Conservation (phyloP, 768 basidiomycete species). For the Sistotremastrum niveocremeum region DNA sequence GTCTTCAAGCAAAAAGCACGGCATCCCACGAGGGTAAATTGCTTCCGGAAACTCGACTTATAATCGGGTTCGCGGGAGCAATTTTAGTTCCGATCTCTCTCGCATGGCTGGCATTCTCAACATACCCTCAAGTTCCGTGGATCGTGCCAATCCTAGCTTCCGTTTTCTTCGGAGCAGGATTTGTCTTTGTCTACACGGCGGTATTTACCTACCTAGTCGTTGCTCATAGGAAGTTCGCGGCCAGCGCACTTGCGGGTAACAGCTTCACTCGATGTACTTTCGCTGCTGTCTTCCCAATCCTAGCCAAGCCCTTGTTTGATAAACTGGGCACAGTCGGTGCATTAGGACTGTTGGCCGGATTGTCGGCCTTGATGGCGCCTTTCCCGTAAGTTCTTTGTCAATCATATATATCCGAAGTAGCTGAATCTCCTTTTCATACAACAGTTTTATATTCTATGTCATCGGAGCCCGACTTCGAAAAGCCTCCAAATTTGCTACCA, state of each 20-base stretch:
- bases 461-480: too few relatives aligned
- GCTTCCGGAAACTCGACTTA: constrained; percentile 52
- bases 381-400: constrained; percentile 16
- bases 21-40: constrained; percentile 28
- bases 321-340: constrained; percentile 56
- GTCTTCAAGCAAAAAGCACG: constrained; percentile 22
- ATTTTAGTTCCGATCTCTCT: constrained; percentile 45
- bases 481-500: too few relatives aligned
- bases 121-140: constrained; percentile 33
- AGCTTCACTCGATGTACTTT: constrained; percentile 32
- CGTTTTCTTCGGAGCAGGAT: constrained; percentile 38
- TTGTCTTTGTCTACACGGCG: constrained; percentile 51
- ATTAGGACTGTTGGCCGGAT: constrained; percentile 51
- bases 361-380: constrained; percentile 48
- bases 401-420: too few relatives aligned
- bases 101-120: constrained; percentile 44
- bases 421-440: too few relatives aligned
- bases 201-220: constrained; percentile 49
- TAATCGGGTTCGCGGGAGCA: constrained; percentile 58
- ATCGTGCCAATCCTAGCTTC: constrained; percentile 32
- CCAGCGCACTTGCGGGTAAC: constrained; percentile 60
- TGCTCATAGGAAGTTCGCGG: constrained; percentile 36
- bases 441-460: too few relatives aligned
- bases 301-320: constrained; percentile 36
- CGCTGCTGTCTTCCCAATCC: constrained; percentile 39